Base-by-base conservation (phyloP, 306 rosid species). In the Cucumis hystrix region DNA sequence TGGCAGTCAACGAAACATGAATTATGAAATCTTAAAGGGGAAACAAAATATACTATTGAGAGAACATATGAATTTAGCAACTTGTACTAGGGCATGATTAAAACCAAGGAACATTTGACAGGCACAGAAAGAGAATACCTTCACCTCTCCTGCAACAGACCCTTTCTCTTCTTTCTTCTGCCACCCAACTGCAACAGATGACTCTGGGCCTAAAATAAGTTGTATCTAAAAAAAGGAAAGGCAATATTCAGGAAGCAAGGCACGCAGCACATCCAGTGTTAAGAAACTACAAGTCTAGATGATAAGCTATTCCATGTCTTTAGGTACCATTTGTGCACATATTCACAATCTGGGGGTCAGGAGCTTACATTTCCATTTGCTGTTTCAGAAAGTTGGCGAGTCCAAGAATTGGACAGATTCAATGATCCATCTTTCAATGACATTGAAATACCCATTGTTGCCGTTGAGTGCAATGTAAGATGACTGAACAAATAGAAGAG, bases 341-440 rank as follows among this genome's bases (percentile, higher is more conserved):
- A 71, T 41, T 67, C 11, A 67, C 55, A 41, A 47, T 28, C 61
- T 16, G 37, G 37, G 37, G 37, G 0, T 3, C 5, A 4, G 37
- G 37, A 75, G 13, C 82, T 72, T 87, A 91, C 99, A 90, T 87
- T 86, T 86, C 96, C 99, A 35, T 81, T 81, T 62, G 97, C 79
- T 76, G 91, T 89, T 70, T 92, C 93, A 78, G 99, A 90, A 64
- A 95, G 84, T 84, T 92, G 97, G 60, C 99, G 99, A 56, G 88
- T 88, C 99, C 99, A 95, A 43, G 85, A 76, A 82, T 95, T 95
- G 69, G 99, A 87, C 76, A 95, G 97, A 86, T 86, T 95, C 86
- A 92, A 81, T 7, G 97, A 92, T 78, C 97, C 91, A 79, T 95
- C 99, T 74, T 71, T 87, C 83, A 95, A 85, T 74, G 97, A 90